Percentiles rank a stretch among this genome's conserved stretches.
phyloP scores from a whole-genome alignment of 495 filamentous ascomycete genomes.

The Neurospora sp. region DNA sequence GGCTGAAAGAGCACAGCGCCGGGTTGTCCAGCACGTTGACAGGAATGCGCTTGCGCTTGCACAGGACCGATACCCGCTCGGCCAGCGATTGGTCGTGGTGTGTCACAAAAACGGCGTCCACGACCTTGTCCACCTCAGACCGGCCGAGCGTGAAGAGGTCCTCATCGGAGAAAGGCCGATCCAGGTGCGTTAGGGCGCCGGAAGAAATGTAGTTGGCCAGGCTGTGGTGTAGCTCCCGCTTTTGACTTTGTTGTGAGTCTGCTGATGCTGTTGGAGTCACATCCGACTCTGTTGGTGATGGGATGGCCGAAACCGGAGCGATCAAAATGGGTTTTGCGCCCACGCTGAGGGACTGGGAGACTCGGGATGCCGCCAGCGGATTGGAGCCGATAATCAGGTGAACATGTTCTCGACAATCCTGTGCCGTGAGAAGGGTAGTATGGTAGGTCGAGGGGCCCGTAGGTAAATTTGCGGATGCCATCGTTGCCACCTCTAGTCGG shows the following conservation, averaged over 20 bases:
- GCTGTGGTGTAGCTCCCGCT: conserved; percentile 50
- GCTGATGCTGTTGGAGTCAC: conserved; percentile 32
- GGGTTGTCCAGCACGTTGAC: conserved; percentile 89
- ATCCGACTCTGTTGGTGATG: not conserved
- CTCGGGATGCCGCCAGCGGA: conserved; percentile 75
- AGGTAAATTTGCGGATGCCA: conserved; percentile 6
- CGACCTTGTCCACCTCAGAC: conserved; percentile 64
- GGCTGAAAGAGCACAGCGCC: conserved; percentile 76
- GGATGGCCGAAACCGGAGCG: conserved; percentile 36
- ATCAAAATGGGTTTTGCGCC: conserved; percentile 83
- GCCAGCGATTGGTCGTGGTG: conserved; percentile 39
- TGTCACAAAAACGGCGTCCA: conserved; percentile 91
- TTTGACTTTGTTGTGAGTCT: not conserved
- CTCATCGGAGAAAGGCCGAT: conserved; percentile 57
- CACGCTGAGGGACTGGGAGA: conserved; percentile 68
- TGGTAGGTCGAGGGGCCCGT: conserved; percentile 5
- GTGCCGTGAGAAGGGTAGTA: conserved; percentile 64
- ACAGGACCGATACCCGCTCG: conserved; percentile 62
- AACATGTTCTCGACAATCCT: conserved; percentile 63
- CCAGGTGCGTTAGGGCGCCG: conserved; percentile 61
- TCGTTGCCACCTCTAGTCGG: not conserved
- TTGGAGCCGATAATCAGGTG: conserved; percentile 84
- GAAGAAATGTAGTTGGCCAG: conserved; percentile 63
- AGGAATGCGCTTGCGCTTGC: conserved; percentile 72
- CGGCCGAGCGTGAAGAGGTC: conserved; percentile 71